Base-by-base conservation (phyloP, 805 yeast species). In the Ogataea methanolica region DNA sequence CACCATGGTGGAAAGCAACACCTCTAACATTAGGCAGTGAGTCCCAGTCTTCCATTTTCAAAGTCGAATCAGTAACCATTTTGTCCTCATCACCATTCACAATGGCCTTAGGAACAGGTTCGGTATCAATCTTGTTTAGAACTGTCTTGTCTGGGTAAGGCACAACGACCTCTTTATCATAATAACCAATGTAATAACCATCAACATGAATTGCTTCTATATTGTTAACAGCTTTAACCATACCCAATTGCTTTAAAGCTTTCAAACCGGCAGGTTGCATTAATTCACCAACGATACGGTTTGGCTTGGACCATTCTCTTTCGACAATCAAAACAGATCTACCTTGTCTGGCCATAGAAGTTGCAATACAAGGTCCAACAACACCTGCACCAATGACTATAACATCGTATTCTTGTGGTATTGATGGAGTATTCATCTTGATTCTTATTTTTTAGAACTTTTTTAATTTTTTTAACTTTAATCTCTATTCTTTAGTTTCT, bases 321-420 rank as follows among this genome's bases (percentile, higher is more conserved):
- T 94, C 99, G 16, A 85, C 72, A 19, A 85, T 74, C 44, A 85
- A 66, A 7, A 94, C 97, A 44, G 76, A 75, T 55, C 96, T 76
- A 33, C 98, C 98, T 60, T 88, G 95, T 57, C 92, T 77, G 1
- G 96, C 98, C 46, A 94, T 70, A 4, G 87, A 90, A 1, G 90
- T 85, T 39, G 97, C 97, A 17, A 92, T 75, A 47, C 92, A 83
- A 2, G 99, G 97, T 1, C 99, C 99, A 22, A 89, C 84, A 19
- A 92, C 96, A 47, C 99, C 99, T n/a, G 98, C 97, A n/a, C 99
- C 99, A 36, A 94, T 82, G 23, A 94, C 85, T 38, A 92, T 82
- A 43, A 84, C 92, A 61, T 94, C 99, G 67, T 80, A 89, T 36
- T 63, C 52, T 17, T 33, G 31, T 8, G 39, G n/a, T 33, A 21